phyloP scores from a whole-genome alignment of 805 yeast genomes.

The Saturnispora sekii region DNA sequence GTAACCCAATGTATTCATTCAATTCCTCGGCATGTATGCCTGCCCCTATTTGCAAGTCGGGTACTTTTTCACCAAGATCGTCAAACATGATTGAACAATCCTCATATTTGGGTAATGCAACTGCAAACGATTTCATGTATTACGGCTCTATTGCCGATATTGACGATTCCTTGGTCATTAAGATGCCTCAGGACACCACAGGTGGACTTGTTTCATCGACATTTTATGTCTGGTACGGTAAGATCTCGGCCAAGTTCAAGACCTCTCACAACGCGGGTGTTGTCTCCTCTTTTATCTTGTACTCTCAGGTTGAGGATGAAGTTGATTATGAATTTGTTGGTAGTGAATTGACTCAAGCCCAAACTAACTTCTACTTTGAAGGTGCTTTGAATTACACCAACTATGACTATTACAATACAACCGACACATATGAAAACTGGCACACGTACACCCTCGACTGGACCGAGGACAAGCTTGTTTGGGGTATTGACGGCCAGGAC shows the following conservation, averaged over 20 bases:
- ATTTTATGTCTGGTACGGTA: constrained; percentile 82
- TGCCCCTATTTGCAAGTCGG: constrained; percentile 59
- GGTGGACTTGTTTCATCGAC: constrained; percentile 81
- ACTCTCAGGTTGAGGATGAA: constrained; percentile 84
- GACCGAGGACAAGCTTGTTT: constrained; percentile 58
- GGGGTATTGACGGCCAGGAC: constrained; percentile 63
- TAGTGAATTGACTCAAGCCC: constrained; percentile 51
- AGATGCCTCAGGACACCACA: constrained; percentile 66
- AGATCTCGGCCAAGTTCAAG: constrained; percentile 56
- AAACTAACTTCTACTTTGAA: constrained; percentile 73
- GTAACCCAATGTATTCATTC: constrained; percentile 68
- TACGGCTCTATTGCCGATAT: constrained; percentile 48
- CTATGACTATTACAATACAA: constrained; percentile 33
- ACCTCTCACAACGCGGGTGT: constrained; percentile 75
- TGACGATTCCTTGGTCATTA: constrained; percentile 50
- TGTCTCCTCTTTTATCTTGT: constrained; percentile 69
- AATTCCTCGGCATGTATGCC: constrained; percentile 71
- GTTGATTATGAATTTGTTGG: constrained; percentile 86
- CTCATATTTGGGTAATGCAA: constrained; percentile 54
- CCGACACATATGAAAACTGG: constrained; percentile 54
- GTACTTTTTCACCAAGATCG: constrained; percentile 33
- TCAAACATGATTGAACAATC: constrained; percentile 19
- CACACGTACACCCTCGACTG: constrained; percentile 77
- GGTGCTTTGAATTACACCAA: constrained; percentile 65
- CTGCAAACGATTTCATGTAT: constrained; percentile 60